phyloP scores from a whole-genome alignment of 1,139 yeast species.

The Zygosaccharomyces sapae region DNA sequence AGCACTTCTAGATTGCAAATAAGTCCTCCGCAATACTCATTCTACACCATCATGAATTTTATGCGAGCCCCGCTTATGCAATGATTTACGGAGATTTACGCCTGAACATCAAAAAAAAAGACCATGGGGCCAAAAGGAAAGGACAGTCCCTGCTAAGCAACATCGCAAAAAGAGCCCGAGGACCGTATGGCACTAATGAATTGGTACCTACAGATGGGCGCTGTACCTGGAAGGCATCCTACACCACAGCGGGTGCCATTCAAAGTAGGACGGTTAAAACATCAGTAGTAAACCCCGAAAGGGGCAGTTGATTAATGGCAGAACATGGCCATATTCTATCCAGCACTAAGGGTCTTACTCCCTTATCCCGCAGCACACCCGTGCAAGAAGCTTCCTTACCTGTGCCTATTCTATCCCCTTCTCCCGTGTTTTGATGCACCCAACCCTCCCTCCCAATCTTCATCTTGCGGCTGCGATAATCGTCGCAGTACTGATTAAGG shows the following conservation, averaged over 20 bases:
- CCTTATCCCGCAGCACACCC: too few species aligned
- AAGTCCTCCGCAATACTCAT: too few species aligned
- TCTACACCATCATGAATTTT: not conserved
- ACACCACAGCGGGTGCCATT: not conserved
- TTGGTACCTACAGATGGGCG: not conserved
- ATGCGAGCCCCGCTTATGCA: not conserved
- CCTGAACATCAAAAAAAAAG: not conserved
- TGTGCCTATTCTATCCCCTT: too few species aligned
- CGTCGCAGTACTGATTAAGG: too few species aligned
- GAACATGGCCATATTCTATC: not conserved
- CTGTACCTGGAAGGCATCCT: not conserved
- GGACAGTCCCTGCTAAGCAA: not conserved
- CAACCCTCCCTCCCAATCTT: too few species aligned
- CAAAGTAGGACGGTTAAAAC: not conserved
- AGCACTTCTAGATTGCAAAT: too few species aligned
- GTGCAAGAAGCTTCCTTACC: too few species aligned
- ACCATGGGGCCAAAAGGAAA: not conserved
- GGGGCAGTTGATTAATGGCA: not conserved
- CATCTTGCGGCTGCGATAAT: too few species aligned
- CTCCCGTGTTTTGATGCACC: too few species aligned
- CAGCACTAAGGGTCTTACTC: too few species aligned
- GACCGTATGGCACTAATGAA: too few species aligned
- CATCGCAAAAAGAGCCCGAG: not conserved
- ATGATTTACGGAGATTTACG: not conserved
- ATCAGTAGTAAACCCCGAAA: not conserved